Base-by-base conservation (phyloP, 2,329 filamentous ascomycete genomes). In the Pseudogymnoascus sp. region DNA sequence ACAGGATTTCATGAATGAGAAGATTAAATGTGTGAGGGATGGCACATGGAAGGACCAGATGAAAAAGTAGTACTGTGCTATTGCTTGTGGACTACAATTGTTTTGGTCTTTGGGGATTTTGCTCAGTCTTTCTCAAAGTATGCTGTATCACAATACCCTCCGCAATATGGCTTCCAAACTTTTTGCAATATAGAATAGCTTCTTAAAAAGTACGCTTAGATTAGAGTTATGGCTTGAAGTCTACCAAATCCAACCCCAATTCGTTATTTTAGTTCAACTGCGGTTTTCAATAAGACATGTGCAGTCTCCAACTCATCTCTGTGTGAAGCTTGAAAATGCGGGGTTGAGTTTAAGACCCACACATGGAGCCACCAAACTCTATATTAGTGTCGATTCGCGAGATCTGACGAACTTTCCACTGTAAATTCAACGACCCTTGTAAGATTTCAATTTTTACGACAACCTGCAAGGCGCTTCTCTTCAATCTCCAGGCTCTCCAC, bases 1-100 rank as follows among this genome's bases (percentile, higher is more conserved):
- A 26, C 64, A 65, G 11, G 64, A 66, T 12, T 14, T 56, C 3
- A 33, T 56, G 50, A 35, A 56, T 1, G 28, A 56, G 11, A 56
- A 6, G 3, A 31, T 53, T 8, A 56, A 56, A 35, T 22, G n/a
- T 12, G 50, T 56, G 28, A 4, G 1, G 6, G 50, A 56, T 35
- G 50, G 28, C 2, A 56, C 28, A 5, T 56, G 50, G 50, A 56
- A 33, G 16, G 16, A 14, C 3, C n/a, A 22, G n/a, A 33, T 56
- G 3, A 14, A 56, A 35, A 56, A 14, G 2, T 56, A 35, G 6
- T 35, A 6, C n/a, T 14, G 50, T 56, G 28, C 5, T 56, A 56
- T 56, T 56, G 50, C 50, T 56, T 35, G 16, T 56, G n/a, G 14
- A 28, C 28, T 56, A 8, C 2, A 56, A 56, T 6, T 8, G 50